Conservation (phyloP, 1,284 basidiomycete species). For the Pseudozyma flocculosa region DNA sequence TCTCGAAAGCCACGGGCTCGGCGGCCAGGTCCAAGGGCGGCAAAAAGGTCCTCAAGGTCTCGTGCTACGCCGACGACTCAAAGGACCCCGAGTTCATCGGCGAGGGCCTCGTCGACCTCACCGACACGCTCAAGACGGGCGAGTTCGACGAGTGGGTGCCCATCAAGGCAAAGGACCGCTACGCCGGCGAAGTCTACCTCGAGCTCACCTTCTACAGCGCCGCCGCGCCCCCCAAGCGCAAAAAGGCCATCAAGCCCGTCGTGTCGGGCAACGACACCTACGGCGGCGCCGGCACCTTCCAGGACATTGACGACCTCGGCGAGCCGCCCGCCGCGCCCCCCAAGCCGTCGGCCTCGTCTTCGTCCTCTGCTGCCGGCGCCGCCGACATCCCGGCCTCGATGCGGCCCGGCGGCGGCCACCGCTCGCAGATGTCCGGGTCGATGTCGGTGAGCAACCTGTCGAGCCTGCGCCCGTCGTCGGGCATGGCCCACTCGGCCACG, state of each 20-base stretch:
- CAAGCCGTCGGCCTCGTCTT: neutral
- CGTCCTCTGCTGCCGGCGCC: no score
- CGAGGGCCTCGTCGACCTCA: conserved; percentile 81
- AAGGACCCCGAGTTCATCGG: conserved; percentile 95
- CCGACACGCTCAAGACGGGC: conserved; percentile 86
- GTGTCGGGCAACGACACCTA: conserved; percentile 36
- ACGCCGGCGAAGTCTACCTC: conserved; percentile 55
- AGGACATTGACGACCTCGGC: conserved; percentile 27
- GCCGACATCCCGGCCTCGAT: conserved; percentile 36
- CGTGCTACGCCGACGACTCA: conserved; percentile 91
- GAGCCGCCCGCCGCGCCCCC: conserved; percentile 14
- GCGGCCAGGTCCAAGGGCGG: conserved; percentile 65
- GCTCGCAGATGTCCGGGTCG: conserved; percentile 25
- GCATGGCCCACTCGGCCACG: conserved; percentile 22
- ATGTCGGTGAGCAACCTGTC: conserved; percentile 27
- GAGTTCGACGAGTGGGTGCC: conserved; percentile 98
- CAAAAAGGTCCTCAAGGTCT: conserved; percentile 74
- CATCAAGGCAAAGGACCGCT: conserved; percentile 51
- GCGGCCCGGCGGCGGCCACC: conserved; percentile 30
- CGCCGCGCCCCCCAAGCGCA: conserved; percentile 47
- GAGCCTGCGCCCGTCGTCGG: conserved; percentile 8
- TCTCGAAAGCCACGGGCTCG: conserved; percentile 59
- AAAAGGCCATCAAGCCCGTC: conserved; percentile 20
- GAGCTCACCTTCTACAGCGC: conserved; percentile 56
- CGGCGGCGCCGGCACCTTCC: conserved; percentile 49